Evolutionary conservation across 2,329 filamentous ascomycete species (phyloP), one percentile per base, ranked within the genome.

Genomic region (Exophiala phaeomuriformis): DNA sequence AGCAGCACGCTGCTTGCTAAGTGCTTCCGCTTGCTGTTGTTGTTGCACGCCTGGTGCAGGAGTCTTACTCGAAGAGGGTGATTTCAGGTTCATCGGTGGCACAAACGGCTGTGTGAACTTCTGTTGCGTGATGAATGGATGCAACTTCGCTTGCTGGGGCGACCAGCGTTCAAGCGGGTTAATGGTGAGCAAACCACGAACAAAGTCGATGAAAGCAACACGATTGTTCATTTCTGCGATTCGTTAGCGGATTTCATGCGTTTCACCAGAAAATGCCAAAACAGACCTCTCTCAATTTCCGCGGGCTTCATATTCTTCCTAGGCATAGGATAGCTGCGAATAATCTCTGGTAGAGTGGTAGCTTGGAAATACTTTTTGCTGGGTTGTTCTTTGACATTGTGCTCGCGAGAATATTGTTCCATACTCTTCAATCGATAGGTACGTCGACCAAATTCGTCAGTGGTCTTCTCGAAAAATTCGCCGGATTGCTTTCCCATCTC

Each of bases 341-440:
- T 97, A 60, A 98, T 98, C 62, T 98, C 93, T 3, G 91, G 91
- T 49, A 98, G 74, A 1, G 90, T 95, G 39, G 83, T 96, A 35
- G 90, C 90, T 64, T 91, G 88, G 74, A 98, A 98, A 71, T 98
- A 98, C 72, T 97, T 97, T 77, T 98, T 98, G 81, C 93, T 98
- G 27, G 93, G 93, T 69, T 97, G 93, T 71, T 98, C 93, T 69
- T 98, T 98, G 35, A 90, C 93, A 55, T 87, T 87, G 68, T 95
- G 93, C 68, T 98, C 93, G 52, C 91, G 79, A 10, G 93, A 91
- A 69, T 97, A 98, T 69, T 96, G 90, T 67, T 98, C 93, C 88
- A 98, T 94, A 61, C 86, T 89, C 76, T 98, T 98, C 37, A 98
- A 76, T 50, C 91, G 83, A 68, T 95, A 96, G 4, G 85, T 90